Base-by-base conservation (phyloP, 1,284 basidiomycete genomes). In the Phylloboletellus chloephorus region DNA sequence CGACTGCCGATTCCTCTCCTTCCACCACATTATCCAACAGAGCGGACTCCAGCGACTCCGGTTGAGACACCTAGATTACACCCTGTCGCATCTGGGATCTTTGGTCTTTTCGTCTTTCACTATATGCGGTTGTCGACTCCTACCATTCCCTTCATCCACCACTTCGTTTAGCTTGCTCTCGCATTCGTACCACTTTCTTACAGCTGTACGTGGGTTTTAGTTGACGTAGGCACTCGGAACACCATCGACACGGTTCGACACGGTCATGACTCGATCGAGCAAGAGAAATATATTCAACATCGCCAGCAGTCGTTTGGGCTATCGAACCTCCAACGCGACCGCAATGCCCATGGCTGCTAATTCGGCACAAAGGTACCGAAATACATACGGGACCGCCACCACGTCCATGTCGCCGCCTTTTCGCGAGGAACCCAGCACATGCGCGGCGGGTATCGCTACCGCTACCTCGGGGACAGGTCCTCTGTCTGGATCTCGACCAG, bases 371-470 rank as follows among this genome's bases (percentile, higher is more conserved):
- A 94, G 73, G 63, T 92, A 90, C 40, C 89, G 74, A 67, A 94
- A 93, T 34, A 97, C 95, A 60, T 92, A 99, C 5, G 96, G 96
- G 17, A 99, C 81, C 5, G 95, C 95, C 39, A 97, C 80, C 31
- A 97, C 84, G 62, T 96, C 94, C 62, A 96, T 77, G 55, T 91
- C 82, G 4, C 85, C 82, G 29, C 83, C 83, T 66, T 80, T 82
- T 52, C 66, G 66, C 25, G 68, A 66, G 36, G 64, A 66, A 40
- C 73, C 72, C 31, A 89, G 68, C 36, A 88, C 69, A 57, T 88
- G 75, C 47, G 75, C 69, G 24, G 76, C 75, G 21, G 81, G 70
- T 37, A 88, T 75, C 13, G 76, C 72, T 31, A 88, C 76, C 9
- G 67, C 67, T 13, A 89, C 64, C 46, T 82, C 79, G 3, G 68